Conservation (phyloP, 2,329 filamentous ascomycete genomes). For the Fonsecaea multimorphosa region DNA sequence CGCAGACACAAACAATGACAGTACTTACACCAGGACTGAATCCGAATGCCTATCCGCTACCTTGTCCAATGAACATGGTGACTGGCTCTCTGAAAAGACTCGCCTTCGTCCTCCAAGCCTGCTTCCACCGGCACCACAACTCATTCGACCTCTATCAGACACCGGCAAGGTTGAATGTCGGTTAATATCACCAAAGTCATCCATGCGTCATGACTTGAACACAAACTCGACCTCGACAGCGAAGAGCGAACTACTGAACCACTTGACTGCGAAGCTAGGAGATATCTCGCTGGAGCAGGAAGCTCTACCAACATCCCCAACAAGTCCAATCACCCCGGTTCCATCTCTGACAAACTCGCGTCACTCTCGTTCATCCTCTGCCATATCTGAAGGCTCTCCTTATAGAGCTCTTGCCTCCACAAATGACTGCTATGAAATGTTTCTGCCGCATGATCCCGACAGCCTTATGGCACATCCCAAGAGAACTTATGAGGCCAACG, state of each 20-base stretch:
- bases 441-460: not conserved
- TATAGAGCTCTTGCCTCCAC: not conserved
- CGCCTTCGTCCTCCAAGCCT: slow-evolving; percentile 19
- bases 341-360: slow-evolving; percentile 31
- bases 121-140: slow-evolving; percentile 26
- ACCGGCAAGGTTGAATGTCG: slow-evolving; percentile 25
- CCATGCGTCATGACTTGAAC: not conserved
- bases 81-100: slow-evolving; percentile 16
- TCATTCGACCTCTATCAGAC: not conserved
- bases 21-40: not conserved
- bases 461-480: not conserved
- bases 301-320: not conserved
- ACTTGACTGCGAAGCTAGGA: slow-evolving; percentile 11
- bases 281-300: slow-evolving; percentile 10
- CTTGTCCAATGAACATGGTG: slow-evolving; percentile 16
- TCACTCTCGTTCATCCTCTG: slow-evolving; percentile 16
- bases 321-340: slow-evolving; percentile 28
- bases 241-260: not conserved
- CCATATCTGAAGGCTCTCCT: slow-evolving; percentile 1
- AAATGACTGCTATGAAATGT: not conserved
- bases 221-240: slow-evolving; percentile 9
- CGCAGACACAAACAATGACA: not conserved
- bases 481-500: not conserved
- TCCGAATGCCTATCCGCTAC: slow-evolving; percentile 15
- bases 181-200: slow-evolving; percentile 16